Base-by-base conservation (phyloP, 768 basidiomycete genomes). In the Galerina marginata region DNA sequence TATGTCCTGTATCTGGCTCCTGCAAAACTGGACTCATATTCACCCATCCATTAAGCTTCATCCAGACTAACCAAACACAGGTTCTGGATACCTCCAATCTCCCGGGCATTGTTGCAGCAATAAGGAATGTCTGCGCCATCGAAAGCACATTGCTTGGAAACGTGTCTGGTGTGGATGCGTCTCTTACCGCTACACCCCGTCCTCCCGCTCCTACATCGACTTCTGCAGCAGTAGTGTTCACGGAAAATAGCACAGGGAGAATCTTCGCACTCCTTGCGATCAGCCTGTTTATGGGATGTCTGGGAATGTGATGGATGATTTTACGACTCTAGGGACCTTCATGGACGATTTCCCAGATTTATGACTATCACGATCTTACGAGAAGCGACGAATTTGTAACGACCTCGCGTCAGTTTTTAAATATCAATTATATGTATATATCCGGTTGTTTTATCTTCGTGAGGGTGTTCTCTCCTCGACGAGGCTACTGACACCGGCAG, bases 21-120 rank as follows among this genome's bases (percentile, higher is more conserved):
- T 33, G 20, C 29, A 7, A 33, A 14, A 26, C 4, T n/a, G n/a
- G 26, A 2, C 2, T n/a, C 9, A 16, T 15, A n/a, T 12, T 56
- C 12, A 38, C 38, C n/a, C 12, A 52, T 38, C 16, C 25, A n/a
- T 23, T 29, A 47, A 86, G 86, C 70, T 88, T 88, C 71, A 77
- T 80, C 58, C 69, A 77, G 65, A 89, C 87, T 0, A 83, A 83
- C 57, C 87, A 89, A 67, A 78, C 83, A 5, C 75, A 78, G 26
- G 74, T 86, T 25, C 72, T 88, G 20, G 74, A 81, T 57, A 76
- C 80, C 5, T 64, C 77, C 6, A 70, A 85, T 65, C 74, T 86
- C 3, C 83, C 86, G 4, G 68, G 71, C 9, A 72, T 87, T 39
- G 72, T 89, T 12, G 71, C 71, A 11, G 83, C 81, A 37, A 80